phyloP scores from a whole-genome alignment of 1,284 basidiomycete genomes.

The Ustilago loliicola region DNA sequence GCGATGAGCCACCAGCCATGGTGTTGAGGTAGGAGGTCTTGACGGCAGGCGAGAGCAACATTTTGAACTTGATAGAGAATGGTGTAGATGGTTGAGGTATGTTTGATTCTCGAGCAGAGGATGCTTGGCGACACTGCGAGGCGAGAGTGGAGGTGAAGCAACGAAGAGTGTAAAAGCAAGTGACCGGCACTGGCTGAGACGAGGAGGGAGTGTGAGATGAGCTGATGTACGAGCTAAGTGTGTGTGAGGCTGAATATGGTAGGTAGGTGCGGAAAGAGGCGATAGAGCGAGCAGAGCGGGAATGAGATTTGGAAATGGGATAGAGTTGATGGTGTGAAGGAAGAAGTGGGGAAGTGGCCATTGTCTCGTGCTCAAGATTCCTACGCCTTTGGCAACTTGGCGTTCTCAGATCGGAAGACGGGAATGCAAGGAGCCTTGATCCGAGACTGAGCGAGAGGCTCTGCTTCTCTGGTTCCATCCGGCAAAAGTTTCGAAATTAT shows the following conservation, averaged over 20 bases:
- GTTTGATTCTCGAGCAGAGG: neutral
- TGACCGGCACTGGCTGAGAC: constrained; percentile 23
- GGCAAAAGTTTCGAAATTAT: constrained; percentile 20
- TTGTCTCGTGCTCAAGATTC: neutral
- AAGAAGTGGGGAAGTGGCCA: constrained; percentile 23
- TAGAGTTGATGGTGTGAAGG: constrained; percentile 17
- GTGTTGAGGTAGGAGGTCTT: constrained; percentile 55
- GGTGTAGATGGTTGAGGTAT: neutral
- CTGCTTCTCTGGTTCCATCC: neutral
- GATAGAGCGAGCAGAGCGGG: constrained; percentile 3
- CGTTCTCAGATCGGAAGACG: constrained; percentile 34
- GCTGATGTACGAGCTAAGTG: constrained; percentile 1
- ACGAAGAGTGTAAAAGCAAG: constrained; percentile 8
- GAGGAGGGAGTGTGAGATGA: neutral
- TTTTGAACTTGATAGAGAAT: neutral
- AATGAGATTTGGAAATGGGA: neutral
- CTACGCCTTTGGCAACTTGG: constrained; percentile 3
- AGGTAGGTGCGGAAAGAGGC: neutral
- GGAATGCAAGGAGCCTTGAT: constrained; percentile 33
- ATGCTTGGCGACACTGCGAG: neutral
- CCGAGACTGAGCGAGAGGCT: constrained; percentile 5
- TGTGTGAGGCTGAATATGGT: neutral
- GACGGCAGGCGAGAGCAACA: constrained; percentile 54
- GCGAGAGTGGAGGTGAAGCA: neutral
- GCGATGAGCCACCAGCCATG: constrained; percentile 41